Evolutionary conservation across 2,329 filamentous ascomycete genomes (phyloP), one percentile per base, ranked within the genome.

Genomic region (Raffaelea albimanens): DNA sequence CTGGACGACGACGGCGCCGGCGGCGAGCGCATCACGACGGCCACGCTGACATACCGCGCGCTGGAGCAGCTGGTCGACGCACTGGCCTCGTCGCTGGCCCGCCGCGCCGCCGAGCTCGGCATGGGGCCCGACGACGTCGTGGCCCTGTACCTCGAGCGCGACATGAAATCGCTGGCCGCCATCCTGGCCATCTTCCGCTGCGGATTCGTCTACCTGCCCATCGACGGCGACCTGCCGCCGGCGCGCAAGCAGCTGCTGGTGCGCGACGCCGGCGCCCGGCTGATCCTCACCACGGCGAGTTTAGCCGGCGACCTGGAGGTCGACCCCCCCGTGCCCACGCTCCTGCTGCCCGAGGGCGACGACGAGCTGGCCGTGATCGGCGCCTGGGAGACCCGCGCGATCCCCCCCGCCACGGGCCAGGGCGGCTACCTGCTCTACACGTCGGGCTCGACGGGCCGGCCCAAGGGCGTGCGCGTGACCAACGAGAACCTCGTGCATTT

Each of bases 121-220:
- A n/a, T 81, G 3, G 60, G 78, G 3, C 62, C 69, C 2, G 73
- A 76, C 16, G 63, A 66, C 41, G 65, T 82, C 2, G 63, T 84
- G 34, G 78, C 71, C 3, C 68, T 83, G 16, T 82, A 77, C 55
- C 81, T 83, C 52, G 74, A 78, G 41, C 83, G 83, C 55, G 80
- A 75, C 50, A 71, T 78, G 1, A 74, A 82, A 58, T 80, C 80
- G 75, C 61, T 79, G 7, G 66, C 78, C 44, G 75, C 71, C 19
- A 78, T 80, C 43, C 64, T 76, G 47, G 76, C 74, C 2, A 65
- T 79, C 18, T 61, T 81, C 31, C 75, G 75, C 48, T 71, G 71
- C 43, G 76, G 76, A 19, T 76, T 71, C 14, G 76, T 81, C 53
- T 81, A 81, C 55, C 67, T 80, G 5, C 77, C 77, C 3, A 65